phyloP scores from a whole-genome alignment of 371 early-diverging fungal species.

The Funneliformis caledonium region DNA sequence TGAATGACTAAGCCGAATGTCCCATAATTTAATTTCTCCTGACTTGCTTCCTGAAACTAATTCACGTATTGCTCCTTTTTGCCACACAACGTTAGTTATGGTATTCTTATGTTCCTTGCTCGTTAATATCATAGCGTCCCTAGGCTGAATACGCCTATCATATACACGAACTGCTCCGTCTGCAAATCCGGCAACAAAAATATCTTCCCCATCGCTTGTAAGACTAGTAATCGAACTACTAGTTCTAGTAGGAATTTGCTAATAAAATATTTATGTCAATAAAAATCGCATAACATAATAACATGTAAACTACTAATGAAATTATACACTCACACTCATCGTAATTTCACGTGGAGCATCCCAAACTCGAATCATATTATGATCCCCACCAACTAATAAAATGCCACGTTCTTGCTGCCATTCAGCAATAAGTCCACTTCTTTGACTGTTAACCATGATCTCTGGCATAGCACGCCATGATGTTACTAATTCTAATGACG shows the following conservation, averaged over 20 bases:
- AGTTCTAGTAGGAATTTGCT: slow-evolving; percentile 72
- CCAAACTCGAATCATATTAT: slow-evolving; percentile 78
- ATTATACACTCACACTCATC: slow-evolving; percentile 57
- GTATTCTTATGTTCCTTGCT: slow-evolving; percentile 71
- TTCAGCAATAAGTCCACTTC: slow-evolving; percentile 70
- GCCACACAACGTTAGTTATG: slow-evolving; percentile 68
- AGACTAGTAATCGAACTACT: slow-evolving; percentile 70
- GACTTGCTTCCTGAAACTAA: slow-evolving; percentile 60
- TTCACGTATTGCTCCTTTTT: slow-evolving; percentile 65
- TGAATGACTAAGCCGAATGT: slow-evolving; percentile 67
- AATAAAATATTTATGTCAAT: neutral
- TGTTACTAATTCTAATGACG: slow-evolving; percentile 68
- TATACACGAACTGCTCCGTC: slow-evolving; percentile 84
- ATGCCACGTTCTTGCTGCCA: slow-evolving; percentile 82
- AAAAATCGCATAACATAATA: too few relatives aligned
- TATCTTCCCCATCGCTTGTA: slow-evolving; percentile 74
- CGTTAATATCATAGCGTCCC: slow-evolving; percentile 62
- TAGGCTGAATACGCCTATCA: slow-evolving; percentile 68
- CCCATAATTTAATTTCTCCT: slow-evolving; percentile 87
- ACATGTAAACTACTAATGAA: neutral
- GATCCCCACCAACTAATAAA: slow-evolving; percentile 77
- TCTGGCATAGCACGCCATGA: slow-evolving; percentile 81
- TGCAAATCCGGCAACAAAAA: slow-evolving; percentile 79
- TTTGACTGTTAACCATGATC: slow-evolving; percentile 61
- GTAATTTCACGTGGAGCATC: slow-evolving; percentile 81